These are phyloP conservation scores for Thermothelomyces thermophilus DNA, from an alignment of 2,329 filamentous ascomycete species.

Conservation along the genomic window DNA sequence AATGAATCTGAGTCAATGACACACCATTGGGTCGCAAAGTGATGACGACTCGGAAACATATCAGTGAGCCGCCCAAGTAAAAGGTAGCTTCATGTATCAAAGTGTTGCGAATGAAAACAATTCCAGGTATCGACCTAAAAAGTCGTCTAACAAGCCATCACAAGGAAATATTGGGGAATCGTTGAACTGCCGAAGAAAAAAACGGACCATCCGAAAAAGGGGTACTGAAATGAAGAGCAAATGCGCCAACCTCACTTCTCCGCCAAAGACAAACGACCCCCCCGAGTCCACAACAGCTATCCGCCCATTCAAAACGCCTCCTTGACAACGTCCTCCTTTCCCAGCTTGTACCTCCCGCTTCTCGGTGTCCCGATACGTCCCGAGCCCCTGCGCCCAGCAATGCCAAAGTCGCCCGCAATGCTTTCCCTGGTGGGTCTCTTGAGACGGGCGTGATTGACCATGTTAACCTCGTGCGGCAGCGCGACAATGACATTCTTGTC, in stretches of 20 bases:
- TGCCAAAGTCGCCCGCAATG: slow-evolving; percentile 59
- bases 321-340: slow-evolving; percentile 70
- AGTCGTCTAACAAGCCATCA: slow-evolving; percentile 4
- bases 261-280: neutral
- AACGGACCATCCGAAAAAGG: neutral
- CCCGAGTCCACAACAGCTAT: neutral
- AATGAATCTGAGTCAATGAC: too few relatives aligned
- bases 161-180: neutral
- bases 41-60: too few relatives aligned
- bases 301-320: slow-evolving; percentile 9
- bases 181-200: neutral
- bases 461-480: slow-evolving; percentile 93
- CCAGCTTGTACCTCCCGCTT: slow-evolving; percentile 64
- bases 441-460: slow-evolving; percentile 82
- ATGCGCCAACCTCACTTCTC: neutral
- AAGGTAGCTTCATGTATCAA: too few relatives aligned
- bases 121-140: slow-evolving; percentile 10
- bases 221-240: neutral
- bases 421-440: slow-evolving; percentile 88
- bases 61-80: too few relatives aligned
- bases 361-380: slow-evolving; percentile 46
- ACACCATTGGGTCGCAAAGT: too few relatives aligned
- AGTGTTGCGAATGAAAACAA: too few relatives aligned
- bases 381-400: slow-evolving; percentile 40
- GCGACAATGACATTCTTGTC: slow-evolving; percentile 99